A percentile compares a stretch with the other conserved stretches of the same genome.
Evolutionary conservation across 768 basidiomycete species (phyloP).

Genomic region (Naganishia kalamii): DNA sequence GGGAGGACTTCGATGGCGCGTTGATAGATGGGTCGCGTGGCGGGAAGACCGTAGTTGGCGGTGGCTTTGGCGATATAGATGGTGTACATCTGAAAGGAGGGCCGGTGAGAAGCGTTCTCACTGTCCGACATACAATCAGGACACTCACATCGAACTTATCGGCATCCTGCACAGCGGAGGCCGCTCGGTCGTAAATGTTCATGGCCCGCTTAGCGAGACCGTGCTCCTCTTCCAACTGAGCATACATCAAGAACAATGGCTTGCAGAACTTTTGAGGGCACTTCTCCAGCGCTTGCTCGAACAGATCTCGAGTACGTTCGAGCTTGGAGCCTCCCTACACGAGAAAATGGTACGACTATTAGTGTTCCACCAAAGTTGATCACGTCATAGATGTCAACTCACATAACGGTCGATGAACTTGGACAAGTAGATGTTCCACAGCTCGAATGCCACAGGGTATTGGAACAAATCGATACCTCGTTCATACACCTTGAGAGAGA

Average conservation of each 20-base stretch:
- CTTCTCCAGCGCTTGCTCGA: conserved; percentile 94
- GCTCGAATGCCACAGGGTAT: conserved; percentile 94
- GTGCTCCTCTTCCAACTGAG: conserved; percentile 88
- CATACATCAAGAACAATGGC: conserved; percentile 89
- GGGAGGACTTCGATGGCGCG: conserved; percentile 87
- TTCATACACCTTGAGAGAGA: conserved; percentile 68
- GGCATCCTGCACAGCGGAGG: conserved; percentile 72
- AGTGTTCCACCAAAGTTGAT: not conserved
- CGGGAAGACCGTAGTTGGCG: conserved; percentile 88
- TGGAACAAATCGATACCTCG: conserved; percentile 95
- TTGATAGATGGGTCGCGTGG: conserved; percentile 93
- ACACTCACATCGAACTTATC: conserved; percentile 85
- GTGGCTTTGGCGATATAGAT: conserved; percentile 97
- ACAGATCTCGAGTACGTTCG: conserved; percentile 92
- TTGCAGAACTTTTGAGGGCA: conserved; percentile 93
- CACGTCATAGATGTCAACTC: conserved; percentile 41
- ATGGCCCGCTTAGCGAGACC: conserved; percentile 94
- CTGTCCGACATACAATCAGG: not conserved
- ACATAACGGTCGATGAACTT: conserved; percentile 97
- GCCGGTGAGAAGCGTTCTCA: not conserved
- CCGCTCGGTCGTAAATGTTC: conserved; percentile 90
- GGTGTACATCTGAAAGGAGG: conserved; percentile 69
- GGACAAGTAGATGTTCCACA: conserved; percentile 97
- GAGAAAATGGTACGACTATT: not conserved
- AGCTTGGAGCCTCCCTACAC: conserved; percentile 80